phyloP scores from a whole-genome alignment of 129 eudicot species.

The Helianthus annuus region HanXRQr2.0-SUNRISE NC_035449.2:155144429-155144928 shows the following conservation, averaged over 20 bases:
- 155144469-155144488: too few species aligned
- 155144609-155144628: constrained; percentile 57
- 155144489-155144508: too few species aligned
- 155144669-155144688: constrained; percentile 87
- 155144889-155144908: background rate
- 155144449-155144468: too few species aligned
- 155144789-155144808: constrained; percentile 10
- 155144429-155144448: too few species aligned
- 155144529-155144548: background rate
- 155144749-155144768: background rate
- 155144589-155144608: constrained; percentile 91
- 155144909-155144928: too few species aligned
- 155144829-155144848: background rate
- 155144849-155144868: background rate
- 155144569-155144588: constrained; percentile 62
- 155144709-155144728: constrained; percentile 72
- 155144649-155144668: constrained; percentile 57
- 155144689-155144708: constrained; percentile 96
- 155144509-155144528: too few species aligned
- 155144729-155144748: constrained; percentile 43
- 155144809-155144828: constrained; percentile 1
- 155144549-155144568: background rate
- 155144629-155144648: constrained; percentile 55
- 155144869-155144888: background rate
- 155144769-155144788: background rate